Conservation (phyloP, 371 early-diverging fungal genomes). For the Lichtheimia ramosa region DNA sequence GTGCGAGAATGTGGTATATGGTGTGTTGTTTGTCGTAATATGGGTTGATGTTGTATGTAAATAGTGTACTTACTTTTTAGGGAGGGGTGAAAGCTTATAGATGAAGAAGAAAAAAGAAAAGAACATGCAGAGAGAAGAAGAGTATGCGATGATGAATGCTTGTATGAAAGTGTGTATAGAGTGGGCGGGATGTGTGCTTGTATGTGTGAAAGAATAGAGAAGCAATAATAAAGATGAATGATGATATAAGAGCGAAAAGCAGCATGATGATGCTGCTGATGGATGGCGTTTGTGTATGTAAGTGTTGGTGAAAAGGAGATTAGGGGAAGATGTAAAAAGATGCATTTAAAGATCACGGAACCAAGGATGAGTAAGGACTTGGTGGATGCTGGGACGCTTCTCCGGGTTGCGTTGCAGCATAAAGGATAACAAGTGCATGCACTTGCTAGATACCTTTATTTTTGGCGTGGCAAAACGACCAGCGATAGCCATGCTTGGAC, state of each 20-base stretch:
- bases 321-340: neutral
- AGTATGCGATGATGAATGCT: slow-evolving; percentile 3
- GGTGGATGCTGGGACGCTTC: slow-evolving; percentile 60
- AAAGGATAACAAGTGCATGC: slow-evolving; percentile 61
- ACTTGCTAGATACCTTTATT: slow-evolving; percentile 49
- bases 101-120: neutral
- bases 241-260: neutral
- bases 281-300: neutral
- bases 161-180: neutral
- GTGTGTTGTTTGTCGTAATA: slow-evolving; percentile 2
- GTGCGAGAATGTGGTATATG: neutral
- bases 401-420: slow-evolving; percentile 64
- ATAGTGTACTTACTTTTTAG: slow-evolving; percentile 17
- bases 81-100: slow-evolving; percentile 3
- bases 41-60: neutral
- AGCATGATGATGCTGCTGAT: neutral
- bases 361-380: slow-evolving; percentile 72
- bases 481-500: slow-evolving; percentile 51
- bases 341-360: slow-evolving; percentile 11
- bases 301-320: neutral
- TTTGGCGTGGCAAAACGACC: slow-evolving; percentile 48
- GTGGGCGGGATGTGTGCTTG: neutral
- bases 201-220: slow-evolving; percentile 1
- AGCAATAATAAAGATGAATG: neutral
- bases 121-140: slow-evolving; percentile 4